Evolutionary conservation across 345 rosid species (phyloP).

Genomic region (Camelina neglecta): DNA sequence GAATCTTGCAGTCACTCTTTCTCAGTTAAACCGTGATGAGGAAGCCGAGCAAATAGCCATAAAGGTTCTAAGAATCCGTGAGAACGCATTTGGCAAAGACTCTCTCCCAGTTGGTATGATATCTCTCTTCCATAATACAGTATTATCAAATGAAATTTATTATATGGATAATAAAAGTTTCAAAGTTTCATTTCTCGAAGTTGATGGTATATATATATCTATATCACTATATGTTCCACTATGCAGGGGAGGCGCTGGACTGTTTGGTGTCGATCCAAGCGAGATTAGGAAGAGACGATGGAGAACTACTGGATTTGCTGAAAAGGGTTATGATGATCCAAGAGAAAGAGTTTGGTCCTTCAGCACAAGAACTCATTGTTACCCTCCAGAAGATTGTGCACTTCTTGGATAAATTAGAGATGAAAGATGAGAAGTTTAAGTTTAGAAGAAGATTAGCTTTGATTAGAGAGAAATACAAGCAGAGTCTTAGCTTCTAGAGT

Average conservation of each 20-base stretch:
- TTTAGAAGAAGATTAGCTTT: slow-evolving; percentile 65
- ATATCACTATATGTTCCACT: not conserved
- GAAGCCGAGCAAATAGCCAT: slow-evolving; percentile 77
- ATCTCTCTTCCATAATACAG: no score
- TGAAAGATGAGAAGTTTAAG: slow-evolving; percentile 64
- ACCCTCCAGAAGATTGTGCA: slow-evolving; percentile 72
- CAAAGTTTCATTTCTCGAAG: not conserved
- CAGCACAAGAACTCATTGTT: slow-evolving; percentile 64
- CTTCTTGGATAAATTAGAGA: slow-evolving; percentile 69
- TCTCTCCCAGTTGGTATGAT: slow-evolving; percentile 77
- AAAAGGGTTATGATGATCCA: slow-evolving; percentile 73
- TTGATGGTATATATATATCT: not conserved
- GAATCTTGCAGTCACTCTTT: slow-evolving; percentile 76
- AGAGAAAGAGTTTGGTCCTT: slow-evolving; percentile 72
- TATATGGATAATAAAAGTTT: not conserved
- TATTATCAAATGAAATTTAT: not conserved
- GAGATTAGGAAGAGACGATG: slow-evolving; percentile 58
- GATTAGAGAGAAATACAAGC: slow-evolving; percentile 62
- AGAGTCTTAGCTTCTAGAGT: slow-evolving; percentile 42
- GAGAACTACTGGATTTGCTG: slow-evolving; percentile 53
- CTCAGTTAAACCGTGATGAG: slow-evolving; percentile 62
- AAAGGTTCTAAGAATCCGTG: slow-evolving; percentile 66
- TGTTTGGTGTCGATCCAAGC: slow-evolving; percentile 72
- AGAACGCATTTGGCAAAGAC: slow-evolving; percentile 75
- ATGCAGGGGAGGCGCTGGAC: slow-evolving; percentile 83